A percentile compares a stretch with the other conserved stretches of the same genome.
These are phyloP conservation scores for Penicillium malachiteum DNA, from an alignment of 495 filamentous ascomycete species.

Conservation along the genomic window DNA sequence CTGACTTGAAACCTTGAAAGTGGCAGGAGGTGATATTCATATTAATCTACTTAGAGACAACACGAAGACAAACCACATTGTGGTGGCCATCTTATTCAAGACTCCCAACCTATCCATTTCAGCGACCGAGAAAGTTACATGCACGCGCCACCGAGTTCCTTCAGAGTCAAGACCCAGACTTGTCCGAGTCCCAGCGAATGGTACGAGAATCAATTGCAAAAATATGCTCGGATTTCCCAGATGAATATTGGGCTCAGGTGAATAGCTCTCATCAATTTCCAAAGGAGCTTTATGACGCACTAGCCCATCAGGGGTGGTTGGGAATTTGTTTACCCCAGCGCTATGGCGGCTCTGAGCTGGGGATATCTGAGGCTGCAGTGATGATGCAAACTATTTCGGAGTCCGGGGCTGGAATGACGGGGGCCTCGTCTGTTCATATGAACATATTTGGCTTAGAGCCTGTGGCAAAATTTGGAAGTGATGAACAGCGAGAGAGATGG, in stretches of 20 bases:
- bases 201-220: conserved; percentile 67
- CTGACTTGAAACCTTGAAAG: too few relatives aligned
- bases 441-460: conserved; percentile 77
- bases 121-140: neutral
- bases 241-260: conserved; percentile 56
- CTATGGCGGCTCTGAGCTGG: conserved; percentile 60
- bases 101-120: too few relatives aligned
- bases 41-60: too few relatives aligned
- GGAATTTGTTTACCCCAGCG: conserved; percentile 71
- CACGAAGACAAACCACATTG: neutral
- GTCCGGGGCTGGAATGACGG: conserved; percentile 71
- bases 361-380: conserved; percentile 74
- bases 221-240: conserved; percentile 61
- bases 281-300: conserved; percentile 60
- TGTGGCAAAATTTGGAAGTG: conserved; percentile 63
- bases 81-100: too few relatives aligned
- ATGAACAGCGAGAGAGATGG: conserved; percentile 56
- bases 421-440: conserved; percentile 71
- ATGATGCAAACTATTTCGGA: conserved; percentile 81
- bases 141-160: conserved; percentile 20
- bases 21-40: too few relatives aligned
- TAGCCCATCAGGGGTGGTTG: conserved; percentile 73
- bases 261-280: conserved; percentile 16
- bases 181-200: conserved; percentile 49
- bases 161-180: conserved; percentile 14